Base-by-base conservation (phyloP, 2,329 filamentous ascomycete genomes). In the Erysiphe neolycopersici region DNA sequence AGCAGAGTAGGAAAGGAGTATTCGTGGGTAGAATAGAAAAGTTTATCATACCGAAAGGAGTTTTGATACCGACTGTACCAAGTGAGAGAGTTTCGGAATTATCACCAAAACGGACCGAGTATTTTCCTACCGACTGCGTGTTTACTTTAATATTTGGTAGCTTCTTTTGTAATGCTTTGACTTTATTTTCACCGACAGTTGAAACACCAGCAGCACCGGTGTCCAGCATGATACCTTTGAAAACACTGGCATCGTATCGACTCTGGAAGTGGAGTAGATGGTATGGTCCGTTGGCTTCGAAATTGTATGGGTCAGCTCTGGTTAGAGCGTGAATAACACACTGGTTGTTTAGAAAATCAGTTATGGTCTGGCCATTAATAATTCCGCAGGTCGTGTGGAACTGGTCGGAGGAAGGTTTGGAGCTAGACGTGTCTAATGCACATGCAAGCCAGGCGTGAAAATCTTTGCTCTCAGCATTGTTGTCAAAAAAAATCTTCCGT, bases 331-430 rank as follows among this genome's bases (percentile, higher is more conserved):
- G 18, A 22, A 26, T 29, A 29, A 29, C 19, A 26, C 12, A 26
- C 17, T 40, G 38, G 12, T 40, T 40, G 17, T 26, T 30, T 8
- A 40, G 19, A 8, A 40, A 40, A 8, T 16, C 16, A 11, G 19
- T 40, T 12, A 22, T 29, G 5, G n/a, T 2, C 11, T 40, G 18
- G 3, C 38, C 38, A n/a, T 40, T 29, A 14, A 40, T 40, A 16
- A 1, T 26, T 30, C 38, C 38, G 16, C 19, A 40, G 12, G 18
- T 5, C 14, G 18, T 40, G 19, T 40, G 38, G 38, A 40, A 40
- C 13, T 40, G 38, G 38, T 58, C 54, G 26, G 11, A 40, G 10
- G 14, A 4, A 19, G 13, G 33, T 36, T 19, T 18, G 16, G 3
- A 16, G 16, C 16, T 30, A 30, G 38, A 30, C 9, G 12, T 22